Percentiles rank a stretch among this genome's conserved stretches.
phyloP scores from a whole-genome alignment of 768 basidiomycete genomes.

The Lentinula sp. region DNA sequence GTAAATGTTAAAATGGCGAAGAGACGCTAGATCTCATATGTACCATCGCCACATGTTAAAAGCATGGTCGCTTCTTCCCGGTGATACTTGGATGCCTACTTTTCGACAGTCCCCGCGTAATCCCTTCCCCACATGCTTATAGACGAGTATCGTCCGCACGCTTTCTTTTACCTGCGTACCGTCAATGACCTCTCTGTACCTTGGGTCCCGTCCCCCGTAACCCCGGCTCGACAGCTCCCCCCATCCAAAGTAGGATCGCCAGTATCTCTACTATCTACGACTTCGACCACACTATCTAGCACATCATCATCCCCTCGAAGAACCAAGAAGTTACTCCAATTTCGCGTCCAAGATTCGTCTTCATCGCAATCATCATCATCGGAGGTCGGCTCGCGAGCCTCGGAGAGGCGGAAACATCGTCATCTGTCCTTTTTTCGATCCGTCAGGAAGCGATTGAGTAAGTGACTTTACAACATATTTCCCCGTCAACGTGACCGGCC shows the following conservation, averaged over 20 bases:
- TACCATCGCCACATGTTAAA: constrained; percentile 6
- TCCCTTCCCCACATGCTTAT: neutral
- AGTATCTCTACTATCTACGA: constrained; percentile 3
- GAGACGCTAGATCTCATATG: neutral
- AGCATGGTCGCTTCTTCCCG: neutral
- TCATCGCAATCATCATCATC: neutral
- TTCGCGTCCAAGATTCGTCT: neutral
- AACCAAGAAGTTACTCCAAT: neutral
- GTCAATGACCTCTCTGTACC: constrained; percentile 12
- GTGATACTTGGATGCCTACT: neutral
- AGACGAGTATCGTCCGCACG: constrained; percentile 6
- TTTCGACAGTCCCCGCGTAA: neutral
- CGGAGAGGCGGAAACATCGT: neutral
- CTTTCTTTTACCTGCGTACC: constrained; percentile 12
- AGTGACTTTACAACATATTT: neutral
- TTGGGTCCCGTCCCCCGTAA: constrained; percentile 15
- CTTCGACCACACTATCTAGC: neutral
- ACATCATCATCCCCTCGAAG: neutral
- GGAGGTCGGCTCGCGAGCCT: neutral
- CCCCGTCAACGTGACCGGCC: neutral
- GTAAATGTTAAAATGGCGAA: neutral
- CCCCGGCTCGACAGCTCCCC: constrained; percentile 2
- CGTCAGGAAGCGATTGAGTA: neutral
- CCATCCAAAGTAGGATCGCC: neutral
- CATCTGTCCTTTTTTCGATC: constrained; percentile 1